Evolutionary conservation across 1,284 basidiomycete genomes (phyloP).

Genomic region (Gymnopus androsaceus): DNA sequence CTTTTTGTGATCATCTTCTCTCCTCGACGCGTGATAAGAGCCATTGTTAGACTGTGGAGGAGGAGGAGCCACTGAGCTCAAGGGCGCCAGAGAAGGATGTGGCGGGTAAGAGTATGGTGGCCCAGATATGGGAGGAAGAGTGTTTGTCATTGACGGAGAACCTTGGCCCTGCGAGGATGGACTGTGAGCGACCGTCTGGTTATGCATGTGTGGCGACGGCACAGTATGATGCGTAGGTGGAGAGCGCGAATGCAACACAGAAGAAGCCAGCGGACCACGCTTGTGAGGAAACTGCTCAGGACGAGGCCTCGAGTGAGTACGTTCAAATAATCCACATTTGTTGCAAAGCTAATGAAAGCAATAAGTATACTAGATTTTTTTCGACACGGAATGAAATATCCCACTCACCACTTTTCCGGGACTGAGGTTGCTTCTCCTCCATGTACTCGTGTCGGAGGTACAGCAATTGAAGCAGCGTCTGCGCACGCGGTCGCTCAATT

Average conservation of each 20-base stretch:
- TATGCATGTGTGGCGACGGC: slow-evolving; percentile 7
- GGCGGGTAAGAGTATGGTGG: slow-evolving; percentile 12
- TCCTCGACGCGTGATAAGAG: background rate
- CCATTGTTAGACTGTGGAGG: background rate
- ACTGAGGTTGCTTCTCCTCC: slow-evolving; percentile 73
- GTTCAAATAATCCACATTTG: slow-evolving; percentile 82
- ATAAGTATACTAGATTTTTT: slow-evolving; percentile 9
- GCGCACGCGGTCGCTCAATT: slow-evolving; percentile 59
- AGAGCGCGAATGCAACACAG: slow-evolving; percentile 11
- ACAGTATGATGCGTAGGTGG: slow-evolving; percentile 9
- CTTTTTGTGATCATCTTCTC: slow-evolving; percentile 1
- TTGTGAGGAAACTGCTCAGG: slow-evolving; percentile 83
- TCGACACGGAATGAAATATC: slow-evolving; percentile 9
- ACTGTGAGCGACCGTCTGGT: background rate
- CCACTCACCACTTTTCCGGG: slow-evolving; percentile 78
- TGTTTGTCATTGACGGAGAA: slow-evolving; percentile 2
- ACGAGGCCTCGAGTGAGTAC: slow-evolving; percentile 76
- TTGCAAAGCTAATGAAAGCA: slow-evolving; percentile 66
- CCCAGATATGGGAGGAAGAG: slow-evolving; percentile 7
- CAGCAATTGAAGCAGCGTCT: slow-evolving; percentile 63
- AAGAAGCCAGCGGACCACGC: slow-evolving; percentile 56
- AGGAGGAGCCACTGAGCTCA: slow-evolving; percentile 2
- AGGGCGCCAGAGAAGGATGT: slow-evolving; percentile 6
- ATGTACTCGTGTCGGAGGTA: slow-evolving; percentile 76
- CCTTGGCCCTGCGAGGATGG: background rate